Base-by-base conservation (phyloP, 129 eudicot species). In the Flaveria bidentis region DNA sequence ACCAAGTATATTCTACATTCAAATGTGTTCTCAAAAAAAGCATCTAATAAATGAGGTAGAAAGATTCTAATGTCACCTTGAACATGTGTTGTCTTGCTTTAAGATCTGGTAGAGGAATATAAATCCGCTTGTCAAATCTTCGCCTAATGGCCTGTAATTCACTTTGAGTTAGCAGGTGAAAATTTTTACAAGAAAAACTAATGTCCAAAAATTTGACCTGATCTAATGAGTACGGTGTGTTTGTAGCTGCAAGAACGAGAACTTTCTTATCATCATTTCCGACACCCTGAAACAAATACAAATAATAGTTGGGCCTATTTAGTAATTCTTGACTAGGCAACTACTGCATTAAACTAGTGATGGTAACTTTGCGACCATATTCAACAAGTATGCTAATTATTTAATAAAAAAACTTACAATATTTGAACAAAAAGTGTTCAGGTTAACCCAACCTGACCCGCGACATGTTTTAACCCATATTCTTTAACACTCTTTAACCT, bases 211-310 rank as follows among this genome's bases (percentile, higher is more conserved):
- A 4, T 9, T 22, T 80, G 69, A 88, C 92, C 93, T 88, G 90
- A 79, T 88, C 93, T 14, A 88, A 69, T 33, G 93, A 86, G 82
- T 88, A 88, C 3, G 93, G 93, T 5, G 93, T 88, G 76, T 88
- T 86, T 33, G 93, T 88, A n/a, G 93, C 93, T 51, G 93, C 90
- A 81, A 88, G 93, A 72, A 88, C 87, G 30, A 88, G 93, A 73
- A 88, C 93, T 80, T 88, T 86, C 13, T 74, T 85, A 83, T 88
- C 93, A 67, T 86, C 83, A 64, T 18, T 75, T 69, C 93, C 93
- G 11, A 88, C 93, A 81, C 92, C 92, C 92, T 88, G 83, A 82
- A 23, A 76, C 44, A 50, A 22, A 58, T 62, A 44, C n/a, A 20
- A 68, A 69, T 72, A 75, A 50, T 14, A 44, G 36, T 58, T 57